Conservation (phyloP, 257 asterid species). For the Osmanthus fragrans region DNA sequence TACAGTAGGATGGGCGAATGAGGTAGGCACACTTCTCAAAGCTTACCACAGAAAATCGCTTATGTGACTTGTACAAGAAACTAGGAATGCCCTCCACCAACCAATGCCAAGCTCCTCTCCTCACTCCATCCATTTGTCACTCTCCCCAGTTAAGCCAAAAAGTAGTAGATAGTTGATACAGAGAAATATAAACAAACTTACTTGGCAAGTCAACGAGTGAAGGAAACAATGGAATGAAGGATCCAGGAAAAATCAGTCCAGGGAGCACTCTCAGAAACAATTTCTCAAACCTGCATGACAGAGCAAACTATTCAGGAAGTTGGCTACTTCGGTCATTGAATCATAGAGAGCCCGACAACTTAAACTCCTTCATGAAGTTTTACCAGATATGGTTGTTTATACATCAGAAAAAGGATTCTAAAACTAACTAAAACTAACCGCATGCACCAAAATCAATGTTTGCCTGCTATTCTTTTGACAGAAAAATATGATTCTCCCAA, state of each 20-base stretch:
- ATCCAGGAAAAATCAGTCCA: conserved; percentile 74
- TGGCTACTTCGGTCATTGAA: background rate
- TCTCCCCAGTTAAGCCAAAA: conserved; percentile 12
- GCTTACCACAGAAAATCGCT: background rate
- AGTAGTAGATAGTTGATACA: background rate
- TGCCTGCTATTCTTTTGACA: background rate
- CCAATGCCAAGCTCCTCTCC: conserved; percentile 3
- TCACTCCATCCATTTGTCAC: background rate
- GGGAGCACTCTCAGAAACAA: conserved; percentile 54
- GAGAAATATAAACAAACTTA: conserved; percentile 43
- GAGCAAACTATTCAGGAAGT: conserved; percentile 7
- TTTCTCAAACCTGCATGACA: conserved; percentile 60
- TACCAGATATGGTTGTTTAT: background rate
- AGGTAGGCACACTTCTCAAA: background rate
- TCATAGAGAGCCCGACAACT: background rate
- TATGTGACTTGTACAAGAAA: background rate
- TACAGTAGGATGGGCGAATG: conserved; percentile 10
- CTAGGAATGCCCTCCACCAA: conserved; percentile 5
- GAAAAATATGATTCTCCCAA: background rate
- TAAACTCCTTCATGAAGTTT: background rate
- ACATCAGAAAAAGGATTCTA: background rate
- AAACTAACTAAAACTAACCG: background rate
- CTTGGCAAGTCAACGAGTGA: conserved; percentile 82
- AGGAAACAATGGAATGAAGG: conserved; percentile 79
- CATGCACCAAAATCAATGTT: background rate